phyloP scores from a whole-genome alignment of 768 basidiomycete genomes.

The Tricholoma furcatifolium region DNA sequence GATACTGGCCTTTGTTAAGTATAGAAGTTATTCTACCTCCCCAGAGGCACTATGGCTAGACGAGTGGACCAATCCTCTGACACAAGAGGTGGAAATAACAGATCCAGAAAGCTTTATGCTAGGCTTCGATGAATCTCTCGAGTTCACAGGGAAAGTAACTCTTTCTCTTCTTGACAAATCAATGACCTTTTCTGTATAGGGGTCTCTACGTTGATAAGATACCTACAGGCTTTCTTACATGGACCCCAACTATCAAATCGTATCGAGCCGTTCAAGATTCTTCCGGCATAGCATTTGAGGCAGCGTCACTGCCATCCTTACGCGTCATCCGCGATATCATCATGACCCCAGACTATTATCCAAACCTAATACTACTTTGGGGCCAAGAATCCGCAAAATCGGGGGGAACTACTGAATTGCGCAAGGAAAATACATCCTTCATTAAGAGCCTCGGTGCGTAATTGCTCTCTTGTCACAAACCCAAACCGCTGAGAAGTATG shows the following conservation, averaged over 20 bases:
- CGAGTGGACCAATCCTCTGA: conserved; percentile 67
- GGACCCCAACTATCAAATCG: conserved; percentile 63
- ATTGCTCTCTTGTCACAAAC: conserved; percentile 1
- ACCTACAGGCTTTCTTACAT: conserved; percentile 75
- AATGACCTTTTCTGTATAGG: conserved; percentile 15
- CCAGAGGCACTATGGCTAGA: conserved; percentile 70
- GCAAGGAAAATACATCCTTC: conserved; percentile 45
- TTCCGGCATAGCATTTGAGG: conserved; percentile 51
- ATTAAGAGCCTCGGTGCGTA: conserved; percentile 39
- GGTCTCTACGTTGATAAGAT: conserved; percentile 71
- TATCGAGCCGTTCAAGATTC: conserved; percentile 46
- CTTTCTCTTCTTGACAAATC: background rate
- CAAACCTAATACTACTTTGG: conserved; percentile 63
- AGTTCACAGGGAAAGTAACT: conserved; percentile 32
- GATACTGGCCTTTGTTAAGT: conserved; percentile 67
- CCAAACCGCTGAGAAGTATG: background rate
- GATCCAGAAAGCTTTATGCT: conserved; percentile 50
- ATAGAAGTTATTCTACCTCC: conserved; percentile 67
- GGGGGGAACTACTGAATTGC: conserved; percentile 50
- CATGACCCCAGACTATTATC: conserved; percentile 54
- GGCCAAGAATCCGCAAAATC: conserved; percentile 76
- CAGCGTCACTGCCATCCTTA: conserved; percentile 47
- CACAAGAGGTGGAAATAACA: conserved; percentile 41
- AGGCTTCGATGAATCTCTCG: conserved; percentile 41
- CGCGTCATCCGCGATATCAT: conserved; percentile 49